Percentiles rank a stretch among this genome's conserved stretches.
Conservation (phyloP, 345 rosid genomes). For the Lepidium sativum region DNA sequence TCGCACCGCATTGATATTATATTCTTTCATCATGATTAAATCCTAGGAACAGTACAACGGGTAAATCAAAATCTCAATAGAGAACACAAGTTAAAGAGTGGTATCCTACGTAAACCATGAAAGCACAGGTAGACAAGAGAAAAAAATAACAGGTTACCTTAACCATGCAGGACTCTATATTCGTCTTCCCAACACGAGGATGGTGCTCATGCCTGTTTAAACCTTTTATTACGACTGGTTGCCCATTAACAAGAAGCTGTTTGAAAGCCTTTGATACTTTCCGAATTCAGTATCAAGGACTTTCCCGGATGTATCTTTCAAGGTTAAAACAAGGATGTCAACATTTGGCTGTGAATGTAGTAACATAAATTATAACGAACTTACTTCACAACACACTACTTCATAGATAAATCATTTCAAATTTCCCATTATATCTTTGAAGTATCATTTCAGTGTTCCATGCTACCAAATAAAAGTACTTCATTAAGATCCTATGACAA, state of each 20-base stretch:
- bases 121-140: conserved; percentile 11
- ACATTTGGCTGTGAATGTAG: conserved; percentile 62
- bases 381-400: not conserved
- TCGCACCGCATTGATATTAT: conserved; percentile 89
- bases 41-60: conserved; percentile 42
- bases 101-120: conserved; percentile 10
- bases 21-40: conserved; percentile 88
- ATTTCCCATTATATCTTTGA: not conserved
- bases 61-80: not conserved
- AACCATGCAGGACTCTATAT: conserved; percentile 94
- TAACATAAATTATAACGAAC: not conserved
- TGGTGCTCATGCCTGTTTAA: conserved; percentile 99
- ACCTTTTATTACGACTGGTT: conserved; percentile 80
- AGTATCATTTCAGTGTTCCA: not conserved
- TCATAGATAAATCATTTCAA: not conserved
- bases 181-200: conserved; percentile 94
- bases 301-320: conserved; percentile 70
- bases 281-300: conserved; percentile 83
- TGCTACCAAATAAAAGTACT: not conserved
- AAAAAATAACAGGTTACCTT: conserved; percentile 42
- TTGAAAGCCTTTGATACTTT: conserved; percentile 81
- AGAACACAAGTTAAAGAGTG: not conserved
- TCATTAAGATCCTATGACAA: not conserved
- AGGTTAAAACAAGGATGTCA: conserved; percentile 64
- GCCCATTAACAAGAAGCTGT: conserved; percentile 85